phyloP scores from a whole-genome alignment of 2,329 filamentous ascomycete genomes.

The Ophiostoma piceae region DNA sequence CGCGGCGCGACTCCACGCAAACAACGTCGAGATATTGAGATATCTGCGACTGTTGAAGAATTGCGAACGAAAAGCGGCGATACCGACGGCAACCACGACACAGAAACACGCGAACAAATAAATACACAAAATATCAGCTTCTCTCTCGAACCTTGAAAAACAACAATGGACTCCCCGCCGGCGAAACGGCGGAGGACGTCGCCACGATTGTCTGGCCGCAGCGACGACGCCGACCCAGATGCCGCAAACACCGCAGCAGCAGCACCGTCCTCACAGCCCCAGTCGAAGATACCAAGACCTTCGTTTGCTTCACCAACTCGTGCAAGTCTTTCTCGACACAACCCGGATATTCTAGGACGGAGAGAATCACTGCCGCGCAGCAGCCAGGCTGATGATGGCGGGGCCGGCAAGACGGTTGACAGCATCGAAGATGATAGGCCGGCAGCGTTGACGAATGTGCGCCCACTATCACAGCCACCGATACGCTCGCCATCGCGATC shows the following conservation, averaged over 20 bases:
- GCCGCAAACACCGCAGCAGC: constrained; percentile 10
- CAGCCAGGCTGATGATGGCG: neutral
- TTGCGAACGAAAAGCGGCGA: neutral
- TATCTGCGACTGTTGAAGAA: neutral
- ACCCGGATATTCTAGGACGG: constrained; percentile 51
- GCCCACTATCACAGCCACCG: constrained; percentile 14
- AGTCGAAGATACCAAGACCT: constrained; percentile 36
- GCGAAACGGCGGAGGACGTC: constrained; percentile 61
- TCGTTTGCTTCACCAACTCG: constrained; percentile 65
- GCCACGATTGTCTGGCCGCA: constrained; percentile 44
- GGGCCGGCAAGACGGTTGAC: constrained; percentile 24
- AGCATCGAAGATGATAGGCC: constrained; percentile 32
- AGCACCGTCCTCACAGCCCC: neutral
- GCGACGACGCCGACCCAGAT: constrained; percentile 21
- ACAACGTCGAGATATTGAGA: neutral
- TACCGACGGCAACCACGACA: neutral
- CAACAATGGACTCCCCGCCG: constrained; percentile 42
- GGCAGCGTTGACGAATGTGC: constrained; percentile 26
- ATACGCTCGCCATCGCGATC: constrained; percentile 17
- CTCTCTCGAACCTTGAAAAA: neutral
- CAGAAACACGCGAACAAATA: neutral
- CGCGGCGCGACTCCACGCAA: constrained; percentile 14
- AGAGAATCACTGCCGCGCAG: constrained; percentile 30
- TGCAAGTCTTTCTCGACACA: constrained; percentile 56
- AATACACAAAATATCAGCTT: neutral